phyloP scores from a whole-genome alignment of 352 stramenopile genomes.

The Pythium angustatum region DNA sequence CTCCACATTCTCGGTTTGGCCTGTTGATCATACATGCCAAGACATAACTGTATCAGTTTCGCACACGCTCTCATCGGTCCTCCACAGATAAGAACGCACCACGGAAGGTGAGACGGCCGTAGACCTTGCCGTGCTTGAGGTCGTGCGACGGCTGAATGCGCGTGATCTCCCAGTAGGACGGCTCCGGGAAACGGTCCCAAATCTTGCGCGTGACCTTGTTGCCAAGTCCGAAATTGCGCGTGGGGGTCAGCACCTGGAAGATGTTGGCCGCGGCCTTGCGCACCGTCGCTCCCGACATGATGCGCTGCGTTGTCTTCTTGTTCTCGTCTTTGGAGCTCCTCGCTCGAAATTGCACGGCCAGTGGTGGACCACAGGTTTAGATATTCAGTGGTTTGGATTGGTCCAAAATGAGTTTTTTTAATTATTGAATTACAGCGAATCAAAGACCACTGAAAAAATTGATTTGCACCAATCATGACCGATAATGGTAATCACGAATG shows the following conservation, averaged over 20 bases:
- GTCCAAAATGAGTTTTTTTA: too few species aligned
- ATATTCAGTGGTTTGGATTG: too few species aligned
- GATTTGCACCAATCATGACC: too few species aligned
- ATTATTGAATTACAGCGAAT: too few species aligned
- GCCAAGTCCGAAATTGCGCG: constrained; percentile 71
- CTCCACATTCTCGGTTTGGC: constrained; percentile 63
- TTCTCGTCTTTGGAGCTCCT: too few species aligned
- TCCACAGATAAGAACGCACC: constrained; percentile 42
- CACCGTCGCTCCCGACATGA: constrained; percentile 25
- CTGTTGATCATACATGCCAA: constrained; percentile 32
- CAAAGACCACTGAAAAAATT: too few species aligned
- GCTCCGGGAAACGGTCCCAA: constrained; percentile 73
- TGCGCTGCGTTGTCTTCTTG: constrained; percentile 6
- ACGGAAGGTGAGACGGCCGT: constrained; percentile 78
- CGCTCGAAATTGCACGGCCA: not conserved
- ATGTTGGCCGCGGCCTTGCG: constrained; percentile 48
- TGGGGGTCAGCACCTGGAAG: constrained; percentile 73
- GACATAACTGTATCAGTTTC: too few species aligned
- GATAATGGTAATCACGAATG: too few species aligned
- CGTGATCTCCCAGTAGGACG: constrained; percentile 83
- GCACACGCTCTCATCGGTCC: not conserved
- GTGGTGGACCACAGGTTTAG: constrained; percentile 13
- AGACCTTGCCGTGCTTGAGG: constrained; percentile 88
- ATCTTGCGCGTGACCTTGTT: constrained; percentile 70
- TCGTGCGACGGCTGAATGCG: constrained; percentile 68